Conservation (phyloP, 2,329 filamentous ascomycete species). For the Nigrospora oryzae region DNA sequence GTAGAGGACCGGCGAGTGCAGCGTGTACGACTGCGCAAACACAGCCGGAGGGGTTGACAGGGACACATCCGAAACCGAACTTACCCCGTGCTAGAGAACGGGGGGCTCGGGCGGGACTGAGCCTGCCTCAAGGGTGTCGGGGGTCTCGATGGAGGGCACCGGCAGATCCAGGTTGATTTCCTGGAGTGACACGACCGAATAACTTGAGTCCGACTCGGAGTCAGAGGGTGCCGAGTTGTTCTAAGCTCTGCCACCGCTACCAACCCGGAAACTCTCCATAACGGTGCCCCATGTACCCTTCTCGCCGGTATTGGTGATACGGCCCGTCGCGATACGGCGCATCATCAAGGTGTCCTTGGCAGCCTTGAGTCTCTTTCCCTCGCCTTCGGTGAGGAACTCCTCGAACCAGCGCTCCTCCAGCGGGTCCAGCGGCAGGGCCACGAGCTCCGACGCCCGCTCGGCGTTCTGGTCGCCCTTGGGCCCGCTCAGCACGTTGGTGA, state of each 20-base stretch:
- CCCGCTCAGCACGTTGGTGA: slow-evolving; percentile 47
- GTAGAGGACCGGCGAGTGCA: too few species aligned
- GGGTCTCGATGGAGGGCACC: not conserved
- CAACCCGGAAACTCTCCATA: slow-evolving; percentile 41
- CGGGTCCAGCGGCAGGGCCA: slow-evolving; percentile 62
- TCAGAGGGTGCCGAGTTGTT: not conserved
- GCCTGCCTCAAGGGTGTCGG: too few species aligned
- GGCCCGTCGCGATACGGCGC: slow-evolving; percentile 61
- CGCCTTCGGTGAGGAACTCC: slow-evolving; percentile 55
- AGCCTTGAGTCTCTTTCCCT: slow-evolving; percentile 54
- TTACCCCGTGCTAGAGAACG: not conserved
- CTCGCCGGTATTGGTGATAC: slow-evolving; percentile 36
- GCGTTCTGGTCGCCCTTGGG: slow-evolving; percentile 30
- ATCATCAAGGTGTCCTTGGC: slow-evolving; percentile 69
- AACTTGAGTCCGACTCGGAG: not conserved
- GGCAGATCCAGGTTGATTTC: not conserved
- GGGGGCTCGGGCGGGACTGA: not conserved
- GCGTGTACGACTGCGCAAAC: too few species aligned
- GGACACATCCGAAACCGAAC: too few species aligned
- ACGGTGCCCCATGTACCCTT: slow-evolving; percentile 41
- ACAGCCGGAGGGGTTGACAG: too few species aligned
- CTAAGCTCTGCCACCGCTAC: slow-evolving; percentile 20
- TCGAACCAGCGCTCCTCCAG: slow-evolving; percentile 70
- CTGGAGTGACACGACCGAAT: not conserved
- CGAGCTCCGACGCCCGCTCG: slow-evolving; percentile 57